A percentile compares a stretch with the other conserved stretches of the same genome.
Conservation (phyloP, 2,329 filamentous ascomycete species). For the Exophiala viscosa region DNA sequence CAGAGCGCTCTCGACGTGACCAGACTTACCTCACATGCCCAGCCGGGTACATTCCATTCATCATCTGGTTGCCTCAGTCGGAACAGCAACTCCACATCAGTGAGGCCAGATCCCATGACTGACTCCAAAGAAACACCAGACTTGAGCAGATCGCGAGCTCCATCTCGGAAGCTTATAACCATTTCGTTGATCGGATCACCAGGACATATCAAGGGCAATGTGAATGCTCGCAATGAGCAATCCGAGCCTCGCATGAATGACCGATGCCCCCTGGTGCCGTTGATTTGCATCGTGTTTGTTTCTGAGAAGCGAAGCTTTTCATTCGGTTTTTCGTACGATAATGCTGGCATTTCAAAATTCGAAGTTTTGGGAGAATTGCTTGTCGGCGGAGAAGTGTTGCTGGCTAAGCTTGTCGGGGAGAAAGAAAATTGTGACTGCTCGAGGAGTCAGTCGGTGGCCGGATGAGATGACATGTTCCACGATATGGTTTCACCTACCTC, state of each 20-base stretch:
- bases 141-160: neutral
- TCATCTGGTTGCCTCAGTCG: neutral
- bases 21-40: slow-evolving; percentile 1
- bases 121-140: neutral
- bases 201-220: neutral
- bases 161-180: neutral
- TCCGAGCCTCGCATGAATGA: neutral
- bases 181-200: neutral
- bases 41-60: neutral
- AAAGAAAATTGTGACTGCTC: neutral
- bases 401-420: neutral
- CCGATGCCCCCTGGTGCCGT: neutral
- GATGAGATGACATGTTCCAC: neutral
- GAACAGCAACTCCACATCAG: neutral
- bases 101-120: neutral
- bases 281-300: neutral
- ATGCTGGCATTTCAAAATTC: neutral
- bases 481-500: neutral
- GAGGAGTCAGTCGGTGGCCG: neutral
- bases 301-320: neutral
- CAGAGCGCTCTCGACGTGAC: neutral
- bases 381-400: neutral
- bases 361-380: neutral
- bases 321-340: neutral
- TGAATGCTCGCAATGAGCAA: neutral